These are phyloP conservation scores for Limonium bicolor DNA, from an alignment of 148 eudicot species.

Conservation along the genomic window DNA sequence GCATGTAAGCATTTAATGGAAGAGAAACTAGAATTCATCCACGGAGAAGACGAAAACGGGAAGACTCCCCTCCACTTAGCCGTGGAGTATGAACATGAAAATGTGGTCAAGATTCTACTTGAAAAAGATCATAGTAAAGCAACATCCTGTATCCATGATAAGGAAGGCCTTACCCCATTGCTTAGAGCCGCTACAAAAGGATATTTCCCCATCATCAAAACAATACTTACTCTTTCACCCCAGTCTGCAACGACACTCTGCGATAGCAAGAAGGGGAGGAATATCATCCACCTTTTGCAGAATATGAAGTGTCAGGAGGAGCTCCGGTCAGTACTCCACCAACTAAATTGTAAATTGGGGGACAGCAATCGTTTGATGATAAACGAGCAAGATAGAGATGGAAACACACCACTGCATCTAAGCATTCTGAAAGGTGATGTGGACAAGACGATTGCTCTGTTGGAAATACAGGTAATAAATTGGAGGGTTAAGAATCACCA, in stretches of 20 bases:
- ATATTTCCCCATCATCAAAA: background rate
- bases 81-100: background rate
- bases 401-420: background rate
- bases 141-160: background rate
- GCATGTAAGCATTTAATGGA: background rate
- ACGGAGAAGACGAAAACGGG: background rate
- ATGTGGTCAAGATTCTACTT: background rate
- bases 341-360: too few relatives aligned
- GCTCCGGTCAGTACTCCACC: too few relatives aligned
- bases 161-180: background rate
- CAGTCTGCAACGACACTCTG: too few relatives aligned
- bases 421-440: too few relatives aligned
- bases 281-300: too few relatives aligned
- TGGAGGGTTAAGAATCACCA: too few relatives aligned
- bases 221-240: background rate
- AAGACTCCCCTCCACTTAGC: background rate
- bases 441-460: too few relatives aligned
- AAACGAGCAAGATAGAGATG: conserved; percentile 1
- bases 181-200: background rate
- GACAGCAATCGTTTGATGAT: too few relatives aligned
- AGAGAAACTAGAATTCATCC: background rate
- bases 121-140: background rate
- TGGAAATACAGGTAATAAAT: too few relatives aligned
- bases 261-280: too few relatives aligned
- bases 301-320: too few relatives aligned